Percentiles rank a stretch among this genome's conserved stretches.
Evolutionary conservation across 2,329 filamentous ascomycete genomes (phyloP).

Genomic region (Cladosporium sp.): DNA sequence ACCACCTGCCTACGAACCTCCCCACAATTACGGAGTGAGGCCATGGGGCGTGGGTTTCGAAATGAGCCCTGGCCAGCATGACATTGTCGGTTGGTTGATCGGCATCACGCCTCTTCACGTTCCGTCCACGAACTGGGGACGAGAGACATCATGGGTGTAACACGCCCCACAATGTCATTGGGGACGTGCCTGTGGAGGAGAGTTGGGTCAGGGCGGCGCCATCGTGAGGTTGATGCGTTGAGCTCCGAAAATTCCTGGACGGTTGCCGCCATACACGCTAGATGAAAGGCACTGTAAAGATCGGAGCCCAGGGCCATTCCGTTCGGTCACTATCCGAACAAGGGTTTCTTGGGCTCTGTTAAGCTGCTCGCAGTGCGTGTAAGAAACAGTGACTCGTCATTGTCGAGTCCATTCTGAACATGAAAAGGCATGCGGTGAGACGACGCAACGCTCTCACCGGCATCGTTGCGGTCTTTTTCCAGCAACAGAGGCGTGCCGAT

Average conservation of each 20-base stretch:
- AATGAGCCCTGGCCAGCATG: slow-evolving; percentile 11
- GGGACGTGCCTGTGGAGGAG: slow-evolving; percentile 11
- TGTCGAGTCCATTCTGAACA: too few species aligned
- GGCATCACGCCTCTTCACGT: slow-evolving; percentile 8
- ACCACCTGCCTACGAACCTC: slow-evolving; percentile 6
- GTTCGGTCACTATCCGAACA: background rate
- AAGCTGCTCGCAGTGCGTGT: background rate
- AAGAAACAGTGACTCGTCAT: too few species aligned
- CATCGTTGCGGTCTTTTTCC: background rate
- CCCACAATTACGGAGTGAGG: slow-evolving; percentile 14
- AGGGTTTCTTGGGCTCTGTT: background rate
- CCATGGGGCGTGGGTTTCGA: slow-evolving; percentile 13
- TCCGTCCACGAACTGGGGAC: slow-evolving; percentile 4
- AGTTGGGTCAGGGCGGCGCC: slow-evolving; percentile 3
- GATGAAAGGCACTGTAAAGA: background rate
- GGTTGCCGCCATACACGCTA: slow-evolving; percentile 2
- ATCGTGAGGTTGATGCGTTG: slow-evolving; percentile 10
- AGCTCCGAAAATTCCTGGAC: slow-evolving; percentile 7
- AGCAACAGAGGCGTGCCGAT: background rate
- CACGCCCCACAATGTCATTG: slow-evolving; percentile 5
- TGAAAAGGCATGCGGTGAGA: background rate
- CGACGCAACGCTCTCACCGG: background rate
- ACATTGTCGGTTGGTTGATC: slow-evolving; percentile 8
- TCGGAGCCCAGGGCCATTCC: slow-evolving; percentile 3
- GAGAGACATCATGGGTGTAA: slow-evolving; percentile 6